Evolutionary conservation across 2,329 filamentous ascomycete species (phyloP), one percentile per base, ranked within the genome.

Genomic region (Orbilia quercus): DNA sequence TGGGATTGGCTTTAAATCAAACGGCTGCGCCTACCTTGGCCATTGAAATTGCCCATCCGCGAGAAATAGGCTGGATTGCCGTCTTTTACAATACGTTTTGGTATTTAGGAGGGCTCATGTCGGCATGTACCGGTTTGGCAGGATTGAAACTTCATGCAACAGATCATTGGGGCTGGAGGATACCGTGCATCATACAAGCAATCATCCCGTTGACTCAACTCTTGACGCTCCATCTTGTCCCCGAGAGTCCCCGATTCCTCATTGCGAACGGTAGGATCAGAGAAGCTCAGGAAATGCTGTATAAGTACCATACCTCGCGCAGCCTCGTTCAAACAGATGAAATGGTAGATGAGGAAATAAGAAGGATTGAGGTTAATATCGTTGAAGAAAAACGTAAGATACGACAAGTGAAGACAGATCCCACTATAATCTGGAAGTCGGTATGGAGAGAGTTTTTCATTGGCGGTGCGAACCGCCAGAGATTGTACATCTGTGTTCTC

Each of bases 31-130:
- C 57, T 4, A 51, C 66, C 0, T 48, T 71, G 20, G 51, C 51
- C 2, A 34, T 42, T 1, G 66, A 71, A 44, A 58, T 63, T 7
- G 57, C 66, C 28, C 51, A 58, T 11, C 66, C 66, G 12, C 20
- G 50, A 20, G 22, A 71, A 0, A 42, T 57, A 31, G 44, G 57
- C 11, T 9, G 14, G 1, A 48, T 63, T 23, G 42, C 34, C 4
- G 59, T 71, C 4, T 40, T 45, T 16, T 71, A 71, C 38, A 71
- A 71, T 16, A 50, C 31, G 3, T 31, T 58, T 58, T 71, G 66
- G 66, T 71, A 71, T 44, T 22, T 62, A 9, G 66, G 66, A 12
- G 42, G 57, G 6, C 20, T 58, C 1, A 16, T 63, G 7, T 50
- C 57, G 1, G 48, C 66, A 3, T 7, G 55, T 5, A n/a, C 42